phyloP scores from a whole-genome alignment of 2,329 filamentous ascomycete genomes.

The Gnomoniopsis sp. region DNA sequence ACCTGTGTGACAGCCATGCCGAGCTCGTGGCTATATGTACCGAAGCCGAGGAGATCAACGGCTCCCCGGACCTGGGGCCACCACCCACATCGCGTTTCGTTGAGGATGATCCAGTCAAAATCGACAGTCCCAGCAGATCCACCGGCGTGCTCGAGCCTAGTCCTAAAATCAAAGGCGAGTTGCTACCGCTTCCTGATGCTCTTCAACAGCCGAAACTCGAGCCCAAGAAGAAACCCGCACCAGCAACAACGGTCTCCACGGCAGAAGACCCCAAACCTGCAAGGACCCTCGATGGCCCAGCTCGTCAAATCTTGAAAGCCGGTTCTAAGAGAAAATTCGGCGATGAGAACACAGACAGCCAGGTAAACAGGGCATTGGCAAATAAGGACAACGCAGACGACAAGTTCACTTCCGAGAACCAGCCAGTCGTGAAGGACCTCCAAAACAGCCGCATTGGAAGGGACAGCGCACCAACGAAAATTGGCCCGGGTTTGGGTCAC shows the following conservation, averaged over 20 bases:
- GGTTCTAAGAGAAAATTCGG: conserved; percentile 58
- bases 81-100: conserved; percentile 58
- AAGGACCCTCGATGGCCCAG: conserved; percentile 15
- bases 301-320: conserved; percentile 35
- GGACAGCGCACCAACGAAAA: conserved; percentile 40
- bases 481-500: conserved; percentile 31
- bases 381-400: conserved; percentile 27
- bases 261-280: neutral
- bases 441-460: conserved; percentile 43
- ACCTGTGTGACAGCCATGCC: conserved; percentile 44
- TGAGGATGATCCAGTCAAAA: conserved; percentile 52
- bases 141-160: conserved; percentile 8
- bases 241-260: conserved; percentile 27
- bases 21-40: conserved; percentile 60
- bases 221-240: conserved; percentile 18
- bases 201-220: conserved; percentile 21
- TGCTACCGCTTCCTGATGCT: conserved; percentile 1
- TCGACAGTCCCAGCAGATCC: conserved; percentile 42
- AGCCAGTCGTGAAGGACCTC: conserved; percentile 21
- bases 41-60: conserved; percentile 45
- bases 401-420: conserved; percentile 18
- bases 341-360: conserved; percentile 46
- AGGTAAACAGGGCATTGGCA: conserved; percentile 29
- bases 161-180: conserved; percentile 13
- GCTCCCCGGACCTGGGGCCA: conserved; percentile 68